Evolutionary conservation across 306 rosid species (phyloP).

Genomic region (Dryas alaskensis): DNA sequence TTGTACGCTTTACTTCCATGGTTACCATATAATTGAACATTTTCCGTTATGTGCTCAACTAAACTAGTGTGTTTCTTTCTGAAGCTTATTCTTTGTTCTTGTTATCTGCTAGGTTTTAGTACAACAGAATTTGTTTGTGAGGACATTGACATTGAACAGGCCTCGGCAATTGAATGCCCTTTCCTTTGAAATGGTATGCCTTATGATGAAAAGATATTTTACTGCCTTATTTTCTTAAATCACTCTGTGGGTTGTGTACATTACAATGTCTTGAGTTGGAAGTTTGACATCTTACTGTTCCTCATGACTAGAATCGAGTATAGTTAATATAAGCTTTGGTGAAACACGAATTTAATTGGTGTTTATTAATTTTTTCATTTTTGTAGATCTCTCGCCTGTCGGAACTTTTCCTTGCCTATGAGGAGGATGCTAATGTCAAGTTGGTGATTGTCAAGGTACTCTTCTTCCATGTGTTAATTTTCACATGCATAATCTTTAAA

Average conservation of each 20-base stretch:
- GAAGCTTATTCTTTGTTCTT: background rate
- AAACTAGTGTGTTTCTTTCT: background rate
- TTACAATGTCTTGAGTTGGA: background rate
- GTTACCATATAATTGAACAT: background rate
- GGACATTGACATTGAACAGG: conserved; percentile 65
- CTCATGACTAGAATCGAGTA: no score
- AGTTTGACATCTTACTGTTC: background rate
- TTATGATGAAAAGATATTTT: background rate
- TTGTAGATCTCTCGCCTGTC: conserved; percentile 59
- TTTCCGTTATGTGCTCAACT: background rate
- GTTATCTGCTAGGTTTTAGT: conserved; percentile 52
- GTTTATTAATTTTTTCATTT: conserved; percentile 5
- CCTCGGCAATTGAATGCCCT: conserved; percentile 78
- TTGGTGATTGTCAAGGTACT: conserved; percentile 71
- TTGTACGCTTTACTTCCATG: background rate
- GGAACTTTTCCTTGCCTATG: conserved; percentile 54
- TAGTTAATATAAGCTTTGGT: background rate
- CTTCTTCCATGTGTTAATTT: conserved; percentile 8
- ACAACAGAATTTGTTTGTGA: conserved; percentile 43
- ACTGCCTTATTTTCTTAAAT: background rate
- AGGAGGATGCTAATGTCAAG: conserved; percentile 59
- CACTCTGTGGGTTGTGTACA: background rate
- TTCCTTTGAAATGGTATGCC: conserved; percentile 60
- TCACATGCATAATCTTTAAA: background rate
- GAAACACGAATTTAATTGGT: background rate